These are phyloP conservation scores for Pseudodiploospora longispora DNA, from an alignment of 2,329 filamentous ascomycete species.

Conservation along the genomic window DNA sequence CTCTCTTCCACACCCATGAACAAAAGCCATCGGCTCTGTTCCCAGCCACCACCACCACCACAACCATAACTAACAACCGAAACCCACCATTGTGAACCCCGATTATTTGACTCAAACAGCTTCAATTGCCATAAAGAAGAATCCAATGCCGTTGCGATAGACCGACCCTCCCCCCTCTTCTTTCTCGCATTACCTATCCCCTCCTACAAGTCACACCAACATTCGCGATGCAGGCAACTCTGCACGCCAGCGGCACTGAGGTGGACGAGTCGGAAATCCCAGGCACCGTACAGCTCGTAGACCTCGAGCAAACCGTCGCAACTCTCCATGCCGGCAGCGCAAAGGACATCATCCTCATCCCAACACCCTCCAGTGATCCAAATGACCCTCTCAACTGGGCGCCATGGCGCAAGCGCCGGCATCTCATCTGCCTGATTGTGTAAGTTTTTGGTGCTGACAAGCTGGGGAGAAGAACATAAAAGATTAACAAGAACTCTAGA, in stretches of 20 bases:
- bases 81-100: too few species aligned
- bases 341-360: slow-evolving; percentile 41
- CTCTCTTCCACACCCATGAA: too few species aligned
- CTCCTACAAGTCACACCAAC: too few species aligned
- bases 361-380: slow-evolving; percentile 39
- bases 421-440: slow-evolving; percentile 22
- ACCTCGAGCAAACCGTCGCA: slow-evolving; percentile 24
- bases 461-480: background rate
- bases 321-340: slow-evolving; percentile 23
- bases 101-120: too few species aligned
- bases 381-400: slow-evolving; percentile 47
- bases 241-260: background rate
- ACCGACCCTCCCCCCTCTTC: too few species aligned
- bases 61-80: too few species aligned
- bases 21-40: too few species aligned
- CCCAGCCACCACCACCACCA: too few species aligned
- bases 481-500: slow-evolving; percentile 10
- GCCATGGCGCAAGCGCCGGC: slow-evolving; percentile 16
- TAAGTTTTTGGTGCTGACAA: slow-evolving; percentile 9
- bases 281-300: slow-evolving; percentile 33
- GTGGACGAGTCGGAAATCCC: slow-evolving; percentile 18
- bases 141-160: too few species aligned
- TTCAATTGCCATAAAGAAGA: too few species aligned
- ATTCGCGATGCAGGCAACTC: too few species aligned
- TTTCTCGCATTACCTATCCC: too few species aligned